These are phyloP conservation scores for Kwoniella dendrophila DNA, from an alignment of 768 basidiomycete genomes.

Conservation along the genomic window DNA sequence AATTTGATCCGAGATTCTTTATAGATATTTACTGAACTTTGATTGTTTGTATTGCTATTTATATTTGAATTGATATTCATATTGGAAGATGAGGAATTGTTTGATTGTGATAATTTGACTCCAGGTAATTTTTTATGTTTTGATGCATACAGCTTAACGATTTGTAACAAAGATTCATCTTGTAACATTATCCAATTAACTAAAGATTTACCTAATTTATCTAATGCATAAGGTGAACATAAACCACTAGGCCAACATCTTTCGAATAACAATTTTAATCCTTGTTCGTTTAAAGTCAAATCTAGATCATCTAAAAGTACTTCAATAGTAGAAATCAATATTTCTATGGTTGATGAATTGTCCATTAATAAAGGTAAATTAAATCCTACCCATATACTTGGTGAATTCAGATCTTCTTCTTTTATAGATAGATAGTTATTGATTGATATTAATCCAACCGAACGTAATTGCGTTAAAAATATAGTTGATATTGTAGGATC, in stretches of 20 bases:
- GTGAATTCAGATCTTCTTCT: neutral
- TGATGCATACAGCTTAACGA: slow-evolving; percentile 71
- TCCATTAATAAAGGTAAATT: slow-evolving; percentile 73
- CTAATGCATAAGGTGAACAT: slow-evolving; percentile 70
- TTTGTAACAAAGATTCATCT: slow-evolving; percentile 68
- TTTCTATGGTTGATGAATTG: slow-evolving; percentile 71
- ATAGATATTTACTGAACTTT: slow-evolving; percentile 66
- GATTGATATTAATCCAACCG: slow-evolving; percentile 62
- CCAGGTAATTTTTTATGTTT: slow-evolving; percentile 67
- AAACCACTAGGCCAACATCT: slow-evolving; percentile 75
- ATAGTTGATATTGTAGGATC: slow-evolving; percentile 63
- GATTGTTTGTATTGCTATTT: neutral
- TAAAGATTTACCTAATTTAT: slow-evolving; percentile 64
- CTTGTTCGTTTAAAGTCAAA: slow-evolving; percentile 72
- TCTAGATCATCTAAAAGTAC: slow-evolving; percentile 71
- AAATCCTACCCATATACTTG: slow-evolving; percentile 62
- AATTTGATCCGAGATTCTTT: slow-evolving; percentile 65
- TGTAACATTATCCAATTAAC: slow-evolving; percentile 70
- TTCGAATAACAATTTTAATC: slow-evolving; percentile 68
- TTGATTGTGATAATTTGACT: slow-evolving; percentile 60
- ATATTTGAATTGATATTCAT: neutral
- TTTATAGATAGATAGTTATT: neutral
- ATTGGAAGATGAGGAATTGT: neutral
- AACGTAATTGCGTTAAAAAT: slow-evolving; percentile 65
- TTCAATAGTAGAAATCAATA: slow-evolving; percentile 70